Base-by-base conservation (phyloP, 495 filamentous ascomycete genomes). In the Aspergillus bridgeri region DNA sequence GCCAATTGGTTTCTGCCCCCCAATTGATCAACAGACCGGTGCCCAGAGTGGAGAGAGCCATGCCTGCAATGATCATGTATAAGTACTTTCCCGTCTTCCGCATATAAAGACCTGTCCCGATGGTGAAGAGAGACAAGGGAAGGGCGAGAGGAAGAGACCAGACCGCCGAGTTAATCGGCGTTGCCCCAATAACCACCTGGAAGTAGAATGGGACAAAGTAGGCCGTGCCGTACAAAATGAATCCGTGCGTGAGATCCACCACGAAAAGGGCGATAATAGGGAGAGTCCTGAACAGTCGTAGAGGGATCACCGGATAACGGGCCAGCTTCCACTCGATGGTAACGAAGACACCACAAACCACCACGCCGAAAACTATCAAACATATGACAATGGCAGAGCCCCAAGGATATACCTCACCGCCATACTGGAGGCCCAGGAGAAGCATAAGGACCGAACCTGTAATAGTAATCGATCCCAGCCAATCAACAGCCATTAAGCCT, bases 401-500 rank as follows among this genome's bases (percentile, higher is more conserved):
- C 89, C 89, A 93, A 9, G 88, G 84, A 59, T 79, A 75, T 0
- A 72, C 71, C 5, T 83, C 79, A 17, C 89, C 90, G 21, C 89
- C 88, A 59, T 83, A 84, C 57, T 89, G 81, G 15, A 91, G 77
- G 15, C 83, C 89, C 13, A 91, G 76, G 13, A 91, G 76, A 45
- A 93, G 69, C 81, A 92, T 88, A 29, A 91, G 67, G 0, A 84
- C 86, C 6, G 79, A 81, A 19, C 81, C 82, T 11, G 89, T 76
- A 51, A 91, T 78, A 1, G 78, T 74, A 8, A 86, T 18, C 0
- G 75, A 79, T 0, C 89, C 88, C 11, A 79, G 56, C 85, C 85
- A 90, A 67, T 92, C 88, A 15, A 91, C 81, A 5, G 86, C 82
- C 51, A 80, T 83, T 1, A 92, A 67, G 0, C 89, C 89, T 42